These are phyloP conservation scores for Ustilago xerochloae DNA, from an alignment of 1,284 basidiomycete genomes.

Conservation along the genomic window DNA sequence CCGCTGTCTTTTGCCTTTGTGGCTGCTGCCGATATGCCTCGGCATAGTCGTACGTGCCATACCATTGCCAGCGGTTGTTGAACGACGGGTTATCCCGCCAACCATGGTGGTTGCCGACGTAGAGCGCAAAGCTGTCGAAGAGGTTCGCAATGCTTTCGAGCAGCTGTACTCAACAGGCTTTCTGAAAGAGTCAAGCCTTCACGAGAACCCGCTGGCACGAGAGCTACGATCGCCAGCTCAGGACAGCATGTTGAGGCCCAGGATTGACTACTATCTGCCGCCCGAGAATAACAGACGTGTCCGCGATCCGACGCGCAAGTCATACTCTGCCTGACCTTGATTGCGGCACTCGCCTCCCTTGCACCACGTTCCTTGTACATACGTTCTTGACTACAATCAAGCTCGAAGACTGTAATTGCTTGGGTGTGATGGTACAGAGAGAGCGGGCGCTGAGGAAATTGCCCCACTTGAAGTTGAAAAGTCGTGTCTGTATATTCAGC, in stretches of 20 bases:
- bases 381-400: no score
- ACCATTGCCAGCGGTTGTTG: no score
- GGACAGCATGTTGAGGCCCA: background rate
- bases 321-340: constrained; percentile 45
- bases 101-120: background rate
- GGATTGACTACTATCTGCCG: background rate
- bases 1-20: background rate
- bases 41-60: background rate
- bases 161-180: background rate
- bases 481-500: no score
- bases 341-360: no score
- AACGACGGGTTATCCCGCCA: background rate
- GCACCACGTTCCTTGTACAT: no score
- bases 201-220: background rate
- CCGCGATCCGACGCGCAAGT: background rate
- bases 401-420: no score
- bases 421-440: no score
- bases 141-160: background rate
- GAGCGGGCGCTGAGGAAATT: no score
- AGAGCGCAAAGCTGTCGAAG: background rate
- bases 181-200: background rate
- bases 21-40: background rate
- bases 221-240: background rate
- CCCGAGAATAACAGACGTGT: constrained; percentile 1
- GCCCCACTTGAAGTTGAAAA: no score